Percentiles rank a stretch among this genome's conserved stretches.
Evolutionary conservation across 164 flowering plant species (phyloP).

Genomic region (Paratinospora sagittata): DNA sequence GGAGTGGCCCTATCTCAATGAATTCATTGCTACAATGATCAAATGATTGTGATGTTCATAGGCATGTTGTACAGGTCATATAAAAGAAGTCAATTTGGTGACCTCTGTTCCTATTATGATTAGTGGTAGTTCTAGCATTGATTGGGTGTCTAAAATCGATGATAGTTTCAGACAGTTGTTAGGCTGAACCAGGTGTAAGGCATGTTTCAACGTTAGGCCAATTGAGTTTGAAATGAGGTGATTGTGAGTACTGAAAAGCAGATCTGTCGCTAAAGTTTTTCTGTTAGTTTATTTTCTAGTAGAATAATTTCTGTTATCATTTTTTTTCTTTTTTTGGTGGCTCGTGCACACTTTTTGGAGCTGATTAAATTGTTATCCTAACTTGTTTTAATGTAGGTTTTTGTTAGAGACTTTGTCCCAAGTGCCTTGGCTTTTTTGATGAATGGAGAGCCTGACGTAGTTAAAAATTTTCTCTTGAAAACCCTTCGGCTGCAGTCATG

Average conservation of each 20-base stretch:
- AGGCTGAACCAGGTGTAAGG: too few species aligned
- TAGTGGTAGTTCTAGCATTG: too few species aligned
- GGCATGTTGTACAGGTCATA: neutral
- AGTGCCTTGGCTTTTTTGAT: conserved; percentile 52
- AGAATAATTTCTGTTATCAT: neutral
- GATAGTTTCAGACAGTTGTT: neutral
- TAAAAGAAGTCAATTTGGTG: too few species aligned
- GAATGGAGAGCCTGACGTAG: conserved; percentile 51
- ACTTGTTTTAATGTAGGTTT: conserved; percentile 27
- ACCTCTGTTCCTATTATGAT: neutral
- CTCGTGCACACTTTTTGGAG: neutral
- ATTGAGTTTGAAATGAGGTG: neutral
- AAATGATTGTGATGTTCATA: neutral
- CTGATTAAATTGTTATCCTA: neutral
- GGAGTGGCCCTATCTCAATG: too few species aligned
- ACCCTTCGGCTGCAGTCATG: conserved; percentile 50
- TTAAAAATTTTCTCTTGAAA: conserved; percentile 42
- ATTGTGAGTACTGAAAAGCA: too few species aligned
- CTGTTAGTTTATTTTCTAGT: neutral
- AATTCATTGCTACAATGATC: neutral
- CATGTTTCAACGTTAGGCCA: neutral
- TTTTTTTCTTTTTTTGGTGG: neutral
- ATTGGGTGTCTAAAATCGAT: neutral
- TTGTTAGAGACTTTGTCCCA: conserved; percentile 52
- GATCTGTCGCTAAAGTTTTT: neutral